Evolutionary conservation across 257 asterid genomes (phyloP).

Genomic region (Avicennia marina): DNA sequence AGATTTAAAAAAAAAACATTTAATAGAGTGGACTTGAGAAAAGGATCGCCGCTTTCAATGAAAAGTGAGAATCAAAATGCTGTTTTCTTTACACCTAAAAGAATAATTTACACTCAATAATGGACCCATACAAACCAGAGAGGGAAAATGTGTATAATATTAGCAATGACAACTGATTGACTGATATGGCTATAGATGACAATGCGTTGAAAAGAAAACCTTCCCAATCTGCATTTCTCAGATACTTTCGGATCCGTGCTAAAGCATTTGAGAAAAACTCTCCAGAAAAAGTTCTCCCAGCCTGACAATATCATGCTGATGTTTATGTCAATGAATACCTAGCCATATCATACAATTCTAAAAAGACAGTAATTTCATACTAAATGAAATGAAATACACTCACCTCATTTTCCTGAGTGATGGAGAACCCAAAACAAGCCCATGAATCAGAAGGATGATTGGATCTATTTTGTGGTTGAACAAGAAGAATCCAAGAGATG

Average conservation of each 20-base stretch:
- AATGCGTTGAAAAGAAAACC: slow-evolving; percentile 35
- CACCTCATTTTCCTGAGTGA: slow-evolving; percentile 84
- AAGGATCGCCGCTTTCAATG: no score
- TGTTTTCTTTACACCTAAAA: no score
- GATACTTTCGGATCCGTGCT: slow-evolving; percentile 49
- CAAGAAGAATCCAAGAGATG: slow-evolving; percentile 74
- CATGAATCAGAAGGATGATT: slow-evolving; percentile 51
- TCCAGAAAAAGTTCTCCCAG: slow-evolving; percentile 53
- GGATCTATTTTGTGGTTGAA: slow-evolving; percentile 61
- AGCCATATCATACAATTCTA: slow-evolving; percentile 19
- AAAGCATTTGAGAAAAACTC: slow-evolving; percentile 59
- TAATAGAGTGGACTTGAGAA: no score
- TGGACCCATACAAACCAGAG: no score
- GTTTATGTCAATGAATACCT: slow-evolving; percentile 5
- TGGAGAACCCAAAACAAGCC: slow-evolving; percentile 78
- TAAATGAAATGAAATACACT: slow-evolving; percentile 3
- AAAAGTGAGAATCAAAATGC: no score
- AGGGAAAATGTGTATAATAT: not conserved
- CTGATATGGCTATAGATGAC: slow-evolving; percentile 3
- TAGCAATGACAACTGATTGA: not conserved
- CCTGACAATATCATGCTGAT: slow-evolving; percentile 28
- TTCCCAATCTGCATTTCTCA: slow-evolving; percentile 58
- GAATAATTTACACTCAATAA: no score
- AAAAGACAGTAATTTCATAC: slow-evolving; percentile 12
- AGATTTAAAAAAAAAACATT: no score